Evolutionary conservation across 192 early-diverging fungal genomes (phyloP), one percentile per base, ranked within the genome.

Genomic region (Ambispora gerdemannii): DNA sequence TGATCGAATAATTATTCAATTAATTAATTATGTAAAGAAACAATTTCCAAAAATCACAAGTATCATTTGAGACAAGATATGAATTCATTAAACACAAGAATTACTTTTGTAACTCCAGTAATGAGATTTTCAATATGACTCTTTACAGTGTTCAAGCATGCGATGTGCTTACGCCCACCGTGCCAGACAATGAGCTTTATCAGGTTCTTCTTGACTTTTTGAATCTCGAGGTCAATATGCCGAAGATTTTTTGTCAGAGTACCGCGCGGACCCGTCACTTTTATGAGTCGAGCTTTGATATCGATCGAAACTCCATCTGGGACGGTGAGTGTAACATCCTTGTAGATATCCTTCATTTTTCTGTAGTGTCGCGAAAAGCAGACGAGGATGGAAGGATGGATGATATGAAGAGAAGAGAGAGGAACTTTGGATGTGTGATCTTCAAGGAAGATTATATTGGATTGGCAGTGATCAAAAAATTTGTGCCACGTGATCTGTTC

Each of bases 121-220:
- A 97, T 96, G 90, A 98, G 89, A 90, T 98, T 98, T 82, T 89
- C 80, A 76, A 97, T 94, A 85, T 92, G 89, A 75, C 93, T 93
- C 80, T 90, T 88, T 70, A 98, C 90, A 66, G 96, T 98, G 74
- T 95, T 93, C 84, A 98, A 94, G 87, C 94, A 95, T 67, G 95
- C 95, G 78, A 95, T 82, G 87, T 98, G 95, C 92, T 98, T 97
- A 79, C 95, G 93, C 77, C 81, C 85, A 68, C 95, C 97, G 83
- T 95, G 92, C 90, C 91, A 96, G 50, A 98, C 94, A 62, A 92
- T 83, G 64, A 98, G 87, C 74, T 83, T 84, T 82, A 96, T 81
- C 83, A 88, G 90, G 74, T 84, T 78, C 69, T 83, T 84, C 68
- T 71, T 79, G 56, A 82, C 77, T 72, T 87, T 84, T 83, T 84